A percentile compares a stretch with the other conserved stretches of the same genome.
Evolutionary conservation across 768 basidiomycete species (phyloP).

Genomic region (Tricholoma matsutake): DNA sequence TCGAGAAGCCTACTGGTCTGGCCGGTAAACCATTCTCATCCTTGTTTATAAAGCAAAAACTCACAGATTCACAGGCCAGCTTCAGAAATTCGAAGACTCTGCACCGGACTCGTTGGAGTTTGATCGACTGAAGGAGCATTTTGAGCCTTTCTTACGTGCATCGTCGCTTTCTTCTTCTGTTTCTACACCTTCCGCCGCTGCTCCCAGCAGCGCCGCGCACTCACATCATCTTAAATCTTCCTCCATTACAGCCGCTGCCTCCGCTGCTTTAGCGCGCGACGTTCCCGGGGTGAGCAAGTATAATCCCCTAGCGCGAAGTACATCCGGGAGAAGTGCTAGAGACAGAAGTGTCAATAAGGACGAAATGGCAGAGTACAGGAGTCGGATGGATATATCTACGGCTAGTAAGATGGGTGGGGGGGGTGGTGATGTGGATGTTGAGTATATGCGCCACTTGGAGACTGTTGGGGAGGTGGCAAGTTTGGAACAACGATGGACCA

Average conservation of each 20-base stretch:
- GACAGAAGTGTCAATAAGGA: slow-evolving; percentile 70
- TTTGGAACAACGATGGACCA: slow-evolving; percentile 78
- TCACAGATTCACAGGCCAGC: slow-evolving; percentile 58
- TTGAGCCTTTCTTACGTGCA: slow-evolving; percentile 91
- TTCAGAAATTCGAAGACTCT: slow-evolving; percentile 87
- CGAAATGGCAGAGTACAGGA: slow-evolving; percentile 75
- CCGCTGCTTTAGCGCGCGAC: slow-evolving; percentile 85
- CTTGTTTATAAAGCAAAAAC: slow-evolving; percentile 4
- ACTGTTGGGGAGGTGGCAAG: slow-evolving; percentile 59
- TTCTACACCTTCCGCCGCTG: slow-evolving; percentile 40
- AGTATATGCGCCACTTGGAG: slow-evolving; percentile 65
- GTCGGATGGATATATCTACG: slow-evolving; percentile 61
- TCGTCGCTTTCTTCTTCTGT: slow-evolving; percentile 70
- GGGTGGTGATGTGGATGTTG: slow-evolving; percentile 67
- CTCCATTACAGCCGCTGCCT: slow-evolving; percentile 86
- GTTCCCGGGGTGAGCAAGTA: slow-evolving; percentile 81
- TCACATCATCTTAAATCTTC: slow-evolving; percentile 76
- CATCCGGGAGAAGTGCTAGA: slow-evolving; percentile 44
- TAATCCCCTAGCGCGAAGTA: slow-evolving; percentile 54
- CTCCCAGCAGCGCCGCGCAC: slow-evolving; percentile 47
- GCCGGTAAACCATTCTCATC: slow-evolving; percentile 56
- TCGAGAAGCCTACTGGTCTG: slow-evolving; percentile 95
- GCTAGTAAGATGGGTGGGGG: slow-evolving; percentile 53
- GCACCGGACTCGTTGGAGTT: slow-evolving; percentile 85
- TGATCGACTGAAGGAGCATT: slow-evolving; percentile 93